These are phyloP conservation scores for Termitomyces sp. DNA, from an alignment of 768 basidiomycete genomes.

Conservation along the genomic window DNA sequence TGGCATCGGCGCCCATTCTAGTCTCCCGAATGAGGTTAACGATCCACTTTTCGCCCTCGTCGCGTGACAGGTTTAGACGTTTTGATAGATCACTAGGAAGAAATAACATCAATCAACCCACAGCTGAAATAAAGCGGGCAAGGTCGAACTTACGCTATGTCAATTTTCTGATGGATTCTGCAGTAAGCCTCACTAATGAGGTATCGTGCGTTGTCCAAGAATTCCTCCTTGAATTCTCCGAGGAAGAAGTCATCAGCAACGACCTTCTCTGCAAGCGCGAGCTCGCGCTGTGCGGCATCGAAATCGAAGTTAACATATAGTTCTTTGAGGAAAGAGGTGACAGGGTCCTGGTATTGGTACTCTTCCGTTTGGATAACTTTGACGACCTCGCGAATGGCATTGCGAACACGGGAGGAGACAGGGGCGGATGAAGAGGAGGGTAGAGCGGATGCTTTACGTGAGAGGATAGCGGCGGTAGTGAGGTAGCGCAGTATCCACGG, in stretches of 20 bases:
- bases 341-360: constrained; percentile 92
- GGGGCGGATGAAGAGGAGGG: constrained; percentile 33
- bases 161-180: constrained; percentile 90
- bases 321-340: constrained; percentile 90
- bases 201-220: constrained; percentile 94
- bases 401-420: constrained; percentile 68
- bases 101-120: background rate
- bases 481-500: constrained; percentile 96
- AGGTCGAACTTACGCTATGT: constrained; percentile 60
- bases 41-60: constrained; percentile 99
- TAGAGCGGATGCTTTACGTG: constrained; percentile 66
- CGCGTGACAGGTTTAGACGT: constrained; percentile 85
- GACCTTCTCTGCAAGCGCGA: constrained; percentile 73
- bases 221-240: constrained; percentile 84
- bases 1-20: constrained; percentile 93
- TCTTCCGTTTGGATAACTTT: constrained; percentile 93
- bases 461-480: constrained; percentile 87
- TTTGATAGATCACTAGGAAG: constrained; percentile 77
- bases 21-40: constrained; percentile 98
- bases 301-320: constrained; percentile 96
- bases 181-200: constrained; percentile 97
- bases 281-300: constrained; percentile 83
- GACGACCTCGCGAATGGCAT: constrained; percentile 88
- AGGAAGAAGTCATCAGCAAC: constrained; percentile 94
- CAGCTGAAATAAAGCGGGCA: background rate